Conservation (phyloP, 352 stramenopile species). For the Globisporangium spinosum region DNA sequence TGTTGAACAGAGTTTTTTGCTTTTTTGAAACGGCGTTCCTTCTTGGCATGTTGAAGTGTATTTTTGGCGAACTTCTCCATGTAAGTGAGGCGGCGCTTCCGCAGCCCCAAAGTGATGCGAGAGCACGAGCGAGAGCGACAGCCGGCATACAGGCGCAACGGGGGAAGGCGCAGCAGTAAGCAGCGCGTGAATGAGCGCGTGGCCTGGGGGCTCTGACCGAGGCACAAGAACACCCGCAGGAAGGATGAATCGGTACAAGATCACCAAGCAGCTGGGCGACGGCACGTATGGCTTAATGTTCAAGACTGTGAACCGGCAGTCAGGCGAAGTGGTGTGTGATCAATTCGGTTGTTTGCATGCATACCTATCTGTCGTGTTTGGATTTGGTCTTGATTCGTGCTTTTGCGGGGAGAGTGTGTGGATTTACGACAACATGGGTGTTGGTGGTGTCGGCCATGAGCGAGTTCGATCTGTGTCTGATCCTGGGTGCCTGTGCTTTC, state of each 20-base stretch:
- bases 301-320: constrained; percentile 92
- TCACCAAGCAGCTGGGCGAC: constrained; percentile 94
- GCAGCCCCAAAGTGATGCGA: background rate
- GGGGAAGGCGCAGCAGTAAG: background rate
- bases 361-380: background rate
- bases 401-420: background rate
- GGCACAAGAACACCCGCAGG: background rate
- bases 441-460: background rate
- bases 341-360: background rate
- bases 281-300: constrained; percentile 94
- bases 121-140: background rate
- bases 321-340: constrained; percentile 86
- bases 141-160: background rate
- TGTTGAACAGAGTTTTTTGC: too few relatives aligned
- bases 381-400: background rate
- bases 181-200: background rate
- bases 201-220: background rate
- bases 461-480: background rate
- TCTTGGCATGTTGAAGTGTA: background rate
- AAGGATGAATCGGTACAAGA: constrained; percentile 92
- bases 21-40: too few relatives aligned
- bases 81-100: background rate
- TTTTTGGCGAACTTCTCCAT: background rate
- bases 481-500: background rate
- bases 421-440: background rate